phyloP scores from a whole-genome alignment of 2,329 filamentous ascomycete genomes.

The Chaetomium strumarium region DNA sequence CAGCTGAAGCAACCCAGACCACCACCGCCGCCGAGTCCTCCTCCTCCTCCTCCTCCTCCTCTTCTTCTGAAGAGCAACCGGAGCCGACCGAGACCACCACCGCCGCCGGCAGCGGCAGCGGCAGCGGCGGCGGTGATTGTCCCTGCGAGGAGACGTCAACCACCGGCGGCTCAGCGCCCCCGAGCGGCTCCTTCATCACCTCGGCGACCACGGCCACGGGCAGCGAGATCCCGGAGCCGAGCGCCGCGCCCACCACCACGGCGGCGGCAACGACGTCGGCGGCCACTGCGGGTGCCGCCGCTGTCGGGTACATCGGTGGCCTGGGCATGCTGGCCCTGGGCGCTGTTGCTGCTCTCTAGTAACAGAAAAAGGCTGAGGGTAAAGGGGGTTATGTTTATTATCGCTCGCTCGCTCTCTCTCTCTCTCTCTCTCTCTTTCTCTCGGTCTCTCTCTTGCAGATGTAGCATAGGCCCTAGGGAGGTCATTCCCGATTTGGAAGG shows the following conservation, averaged over 20 bases:
- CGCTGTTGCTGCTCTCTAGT: constrained; percentile 21
- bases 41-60: background rate
- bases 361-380: background rate
- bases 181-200: background rate
- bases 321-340: constrained; percentile 21
- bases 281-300: background rate
- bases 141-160: background rate
- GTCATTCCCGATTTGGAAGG: too few relatives aligned
- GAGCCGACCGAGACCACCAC: background rate
- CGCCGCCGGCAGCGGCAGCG: too few relatives aligned
- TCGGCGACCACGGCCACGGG: background rate
- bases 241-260: background rate
- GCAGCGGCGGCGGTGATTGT: too few relatives aligned
- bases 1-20: background rate
- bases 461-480: too few relatives aligned
- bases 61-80: too few relatives aligned
- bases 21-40: background rate
- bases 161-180: background rate
- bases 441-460: too few relatives aligned
- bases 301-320: constrained; percentile 11
- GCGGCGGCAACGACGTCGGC: constrained; percentile 1
- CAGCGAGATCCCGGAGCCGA: background rate
- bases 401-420: too few relatives aligned
- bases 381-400: too few relatives aligned
- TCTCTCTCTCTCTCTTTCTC: too few relatives aligned